These are phyloP conservation scores for Fusarium sp. DNA, from an alignment of 2,329 filamentous ascomycete genomes.

Conservation along the genomic window DNA sequence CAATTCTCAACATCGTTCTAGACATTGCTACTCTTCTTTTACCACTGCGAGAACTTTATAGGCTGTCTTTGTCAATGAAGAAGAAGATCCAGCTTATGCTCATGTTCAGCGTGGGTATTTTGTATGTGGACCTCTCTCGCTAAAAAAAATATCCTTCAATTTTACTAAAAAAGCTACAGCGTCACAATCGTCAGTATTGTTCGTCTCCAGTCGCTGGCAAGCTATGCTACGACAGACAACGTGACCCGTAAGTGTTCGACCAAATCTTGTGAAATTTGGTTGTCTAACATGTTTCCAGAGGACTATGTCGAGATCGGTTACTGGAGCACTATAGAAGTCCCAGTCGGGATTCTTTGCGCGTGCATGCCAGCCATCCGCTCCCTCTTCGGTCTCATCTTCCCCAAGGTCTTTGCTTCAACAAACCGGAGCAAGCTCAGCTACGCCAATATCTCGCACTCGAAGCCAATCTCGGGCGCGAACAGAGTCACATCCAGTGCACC, in stretches of 20 bases:
- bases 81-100: constrained; percentile 35
- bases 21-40: constrained; percentile 55
- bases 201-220: constrained; percentile 18
- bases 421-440: constrained; percentile 25
- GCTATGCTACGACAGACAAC: constrained; percentile 31
- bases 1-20: constrained; percentile 63
- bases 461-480: neutral
- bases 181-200: constrained; percentile 26
- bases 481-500: neutral
- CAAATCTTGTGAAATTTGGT: accelerated
- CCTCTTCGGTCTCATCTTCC: constrained; percentile 35
- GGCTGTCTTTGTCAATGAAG: constrained; percentile 6
- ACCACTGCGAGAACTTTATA: constrained; percentile 18
- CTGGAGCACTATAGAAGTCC: constrained; percentile 53
- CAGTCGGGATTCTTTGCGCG: constrained; percentile 51
- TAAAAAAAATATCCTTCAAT: too few species aligned
- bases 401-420: constrained; percentile 35
- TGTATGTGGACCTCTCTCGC: neutral
- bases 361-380: constrained; percentile 50
- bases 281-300: constrained; percentile 24
- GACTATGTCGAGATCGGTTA: constrained; percentile 47
- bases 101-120: constrained; percentile 31
- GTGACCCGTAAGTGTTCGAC: constrained; percentile 14
- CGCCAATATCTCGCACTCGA: constrained; percentile 28
- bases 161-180: constrained; percentile 2